Conservation (phyloP, 352 stramenopile species). For the Globisporangium solare region DNA sequence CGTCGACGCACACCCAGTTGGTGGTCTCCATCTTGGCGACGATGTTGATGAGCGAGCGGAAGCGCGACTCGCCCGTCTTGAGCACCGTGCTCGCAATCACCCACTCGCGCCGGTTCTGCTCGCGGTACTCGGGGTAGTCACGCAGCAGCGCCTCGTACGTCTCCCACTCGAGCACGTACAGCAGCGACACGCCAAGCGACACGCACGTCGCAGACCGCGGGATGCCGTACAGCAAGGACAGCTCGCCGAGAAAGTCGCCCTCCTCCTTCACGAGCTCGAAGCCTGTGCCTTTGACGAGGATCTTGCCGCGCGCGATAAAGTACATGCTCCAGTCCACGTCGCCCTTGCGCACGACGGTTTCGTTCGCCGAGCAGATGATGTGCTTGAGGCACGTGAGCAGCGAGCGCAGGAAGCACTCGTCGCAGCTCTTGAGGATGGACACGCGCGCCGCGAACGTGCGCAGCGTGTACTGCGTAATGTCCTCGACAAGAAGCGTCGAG, state of each 20-base stretch:
- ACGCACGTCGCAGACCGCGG: conserved; percentile 68
- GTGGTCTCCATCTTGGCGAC: conserved; percentile 56
- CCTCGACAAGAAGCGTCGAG: conserved; percentile 54
- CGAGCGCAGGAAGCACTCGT: conserved; percentile 61
- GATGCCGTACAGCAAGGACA: conserved; percentile 61
- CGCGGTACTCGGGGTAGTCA: conserved; percentile 72
- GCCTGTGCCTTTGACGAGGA: conserved; percentile 51
- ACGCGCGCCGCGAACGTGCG: conserved; percentile 49
- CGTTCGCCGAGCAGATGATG: conserved; percentile 56
- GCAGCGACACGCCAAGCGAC: conserved; percentile 55
- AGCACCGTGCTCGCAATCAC: conserved; percentile 66
- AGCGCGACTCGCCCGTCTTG: conserved; percentile 51
- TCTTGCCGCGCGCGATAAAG: conserved; percentile 58
- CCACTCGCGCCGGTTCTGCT: conserved; percentile 72
- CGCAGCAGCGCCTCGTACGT: conserved; percentile 62
- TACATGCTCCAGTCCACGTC: conserved; percentile 76
- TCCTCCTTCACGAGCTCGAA: conserved; percentile 73
- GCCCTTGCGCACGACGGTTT: conserved; percentile 57
- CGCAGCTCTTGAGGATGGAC: conserved; percentile 61
- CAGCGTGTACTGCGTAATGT: conserved; percentile 69
- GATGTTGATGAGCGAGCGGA: conserved; percentile 64
- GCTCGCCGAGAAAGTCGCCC: conserved; percentile 51
- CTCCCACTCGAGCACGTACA: conserved; percentile 78
- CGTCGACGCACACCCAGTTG: conserved; percentile 59
- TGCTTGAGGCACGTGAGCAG: conserved; percentile 60